Percentiles rank a stretch among this genome's conserved stretches.
Conservation (phyloP, 768 basidiomycete species). For the Mycena albidolilacea region DNA sequence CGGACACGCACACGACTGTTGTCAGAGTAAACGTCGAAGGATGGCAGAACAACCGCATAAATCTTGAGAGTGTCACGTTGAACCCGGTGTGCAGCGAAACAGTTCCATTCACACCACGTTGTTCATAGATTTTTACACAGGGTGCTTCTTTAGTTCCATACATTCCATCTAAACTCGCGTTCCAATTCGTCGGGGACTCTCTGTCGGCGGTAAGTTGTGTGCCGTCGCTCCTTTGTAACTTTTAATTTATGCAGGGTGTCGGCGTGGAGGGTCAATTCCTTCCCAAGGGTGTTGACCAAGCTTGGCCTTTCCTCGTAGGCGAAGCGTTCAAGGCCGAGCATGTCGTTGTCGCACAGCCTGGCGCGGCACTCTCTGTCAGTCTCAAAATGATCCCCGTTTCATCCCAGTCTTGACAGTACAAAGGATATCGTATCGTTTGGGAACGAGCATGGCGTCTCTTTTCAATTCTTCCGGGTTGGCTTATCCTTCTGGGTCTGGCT, state of each 20-base stretch:
- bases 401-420: neutral
- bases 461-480: slow-evolving; percentile 64
- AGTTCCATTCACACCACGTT: neutral
- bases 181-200: slow-evolving; percentile 74
- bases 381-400: neutral
- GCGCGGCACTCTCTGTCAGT: slow-evolving; percentile 62
- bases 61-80: slow-evolving; percentile 62
- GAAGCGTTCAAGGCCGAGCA: slow-evolving; percentile 69
- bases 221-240: neutral
- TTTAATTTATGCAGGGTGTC: neutral
- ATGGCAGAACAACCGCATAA: slow-evolving; percentile 73
- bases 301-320: slow-evolving; percentile 69
- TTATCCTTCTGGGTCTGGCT: neutral
- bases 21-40: slow-evolving; percentile 68
- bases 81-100: slow-evolving; percentile 53
- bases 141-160: slow-evolving; percentile 64
- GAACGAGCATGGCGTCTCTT: slow-evolving; percentile 67
- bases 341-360: slow-evolving; percentile 67
- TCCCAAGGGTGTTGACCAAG: slow-evolving; percentile 67
- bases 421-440: slow-evolving; percentile 68
- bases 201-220: slow-evolving; percentile 61
- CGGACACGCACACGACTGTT: slow-evolving; percentile 41
- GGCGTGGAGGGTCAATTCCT: slow-evolving; percentile 66
- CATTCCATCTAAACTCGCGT: slow-evolving; percentile 58
- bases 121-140: slow-evolving; percentile 44